These are phyloP conservation scores for Epicoccum sorghinum DNA, from an alignment of 2,329 filamentous ascomycete species.

Conservation along the genomic window DNA sequence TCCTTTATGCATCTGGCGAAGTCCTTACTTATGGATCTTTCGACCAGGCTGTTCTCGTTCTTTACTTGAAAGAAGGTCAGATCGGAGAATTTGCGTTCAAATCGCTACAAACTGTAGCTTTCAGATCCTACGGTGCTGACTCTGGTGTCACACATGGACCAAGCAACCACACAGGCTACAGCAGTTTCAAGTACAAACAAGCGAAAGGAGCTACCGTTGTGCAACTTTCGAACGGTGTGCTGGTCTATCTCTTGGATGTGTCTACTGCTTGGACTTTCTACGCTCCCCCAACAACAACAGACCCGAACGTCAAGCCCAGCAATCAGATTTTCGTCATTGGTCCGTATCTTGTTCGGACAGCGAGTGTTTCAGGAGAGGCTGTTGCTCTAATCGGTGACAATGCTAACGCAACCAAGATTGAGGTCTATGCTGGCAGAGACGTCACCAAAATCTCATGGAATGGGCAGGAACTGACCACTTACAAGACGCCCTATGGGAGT, in stretches of 20 bases:
- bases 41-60: conserved; percentile 54
- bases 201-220: conserved; percentile 54
- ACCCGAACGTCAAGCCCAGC: conserved; percentile 53
- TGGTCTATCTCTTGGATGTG: conserved; percentile 61
- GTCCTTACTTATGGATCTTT: conserved; percentile 58
- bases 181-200: conserved; percentile 56
- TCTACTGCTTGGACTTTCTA: conserved; percentile 63
- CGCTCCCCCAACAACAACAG: conserved; percentile 56
- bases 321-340: conserved; percentile 51
- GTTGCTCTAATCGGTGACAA: conserved; percentile 58
- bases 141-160: conserved; percentile 43
- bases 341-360: conserved; percentile 47
- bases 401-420: conserved; percentile 51
- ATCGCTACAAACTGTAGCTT: conserved; percentile 46
- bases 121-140: conserved; percentile 49
- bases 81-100: conserved; percentile 59
- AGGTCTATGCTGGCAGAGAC: conserved; percentile 41
- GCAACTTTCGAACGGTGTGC: conserved; percentile 56
- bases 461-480: conserved; percentile 48
- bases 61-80: conserved; percentile 59
- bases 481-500: conserved; percentile 53
- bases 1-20: conserved; percentile 61
- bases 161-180: conserved; percentile 21
- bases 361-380: conserved; percentile 45
- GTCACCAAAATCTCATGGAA: conserved; percentile 53